Percentiles rank a stretch among this genome's conserved stretches.
phyloP scores from a whole-genome alignment of 352 stramenopile genomes.

The Globisporangium barbulae region DNA sequence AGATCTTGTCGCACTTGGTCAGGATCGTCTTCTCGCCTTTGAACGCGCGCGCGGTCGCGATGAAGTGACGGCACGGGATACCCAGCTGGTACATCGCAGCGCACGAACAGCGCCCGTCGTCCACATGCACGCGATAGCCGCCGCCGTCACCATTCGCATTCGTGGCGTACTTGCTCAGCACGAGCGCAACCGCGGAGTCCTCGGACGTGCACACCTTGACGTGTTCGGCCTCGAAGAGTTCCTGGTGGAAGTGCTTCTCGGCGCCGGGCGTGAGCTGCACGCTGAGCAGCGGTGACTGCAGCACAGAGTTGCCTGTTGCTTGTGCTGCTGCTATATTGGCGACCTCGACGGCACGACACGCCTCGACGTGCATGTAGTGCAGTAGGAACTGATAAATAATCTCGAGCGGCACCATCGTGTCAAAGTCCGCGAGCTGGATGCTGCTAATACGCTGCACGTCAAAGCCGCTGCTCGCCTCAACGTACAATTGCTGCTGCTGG shows the following conservation, averaged over 20 bases:
- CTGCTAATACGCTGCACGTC: constrained; percentile 11
- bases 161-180: constrained; percentile 45
- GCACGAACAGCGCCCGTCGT: constrained; percentile 62
- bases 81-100: constrained; percentile 68
- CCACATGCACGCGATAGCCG: constrained; percentile 48
- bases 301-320: neutral
- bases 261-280: constrained; percentile 56
- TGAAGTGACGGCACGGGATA: constrained; percentile 76
- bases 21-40: constrained; percentile 51
- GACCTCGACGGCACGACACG: neutral
- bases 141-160: constrained; percentile 22
- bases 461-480: neutral
- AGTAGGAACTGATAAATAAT: constrained; percentile 72
- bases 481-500: neutral
- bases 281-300: neutral
- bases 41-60: constrained; percentile 63
- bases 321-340: neutral
- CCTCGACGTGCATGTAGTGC: constrained; percentile 42
- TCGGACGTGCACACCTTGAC: constrained; percentile 65
- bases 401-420: constrained; percentile 53
- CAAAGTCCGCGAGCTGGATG: constrained; percentile 16
- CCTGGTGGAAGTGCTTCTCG: constrained; percentile 59
- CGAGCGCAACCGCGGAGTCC: constrained; percentile 57
- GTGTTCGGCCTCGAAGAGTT: constrained; percentile 51
- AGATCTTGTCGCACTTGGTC: constrained; percentile 65